phyloP scores from a whole-genome alignment of 2,329 filamentous ascomycete species.

The Ustulina deusta region DNA sequence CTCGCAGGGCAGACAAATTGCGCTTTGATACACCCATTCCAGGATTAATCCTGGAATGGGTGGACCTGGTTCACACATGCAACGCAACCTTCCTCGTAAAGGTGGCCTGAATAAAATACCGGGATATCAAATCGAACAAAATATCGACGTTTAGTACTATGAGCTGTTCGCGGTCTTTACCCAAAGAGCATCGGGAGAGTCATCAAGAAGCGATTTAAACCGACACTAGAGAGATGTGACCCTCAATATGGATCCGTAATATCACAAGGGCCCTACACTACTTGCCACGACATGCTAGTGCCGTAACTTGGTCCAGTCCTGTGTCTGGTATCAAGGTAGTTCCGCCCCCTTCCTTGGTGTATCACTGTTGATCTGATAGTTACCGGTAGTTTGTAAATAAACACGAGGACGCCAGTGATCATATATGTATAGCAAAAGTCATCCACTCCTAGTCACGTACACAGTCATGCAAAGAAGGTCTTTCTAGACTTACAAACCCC shows the following conservation, averaged over 20 bases:
- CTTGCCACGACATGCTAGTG: background rate
- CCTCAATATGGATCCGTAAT: slow-evolving; percentile 18
- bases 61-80: background rate
- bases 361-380: background rate
- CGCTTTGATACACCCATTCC: too few relatives aligned
- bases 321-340: background rate
- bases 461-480: background rate
- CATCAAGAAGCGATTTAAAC: too few relatives aligned
- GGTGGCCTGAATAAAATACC: background rate
- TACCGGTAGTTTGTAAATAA: background rate
- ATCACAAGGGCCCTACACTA: background rate
- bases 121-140: background rate
- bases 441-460: background rate
- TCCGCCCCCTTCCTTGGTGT: background rate
- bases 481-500: background rate
- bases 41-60: too few relatives aligned
- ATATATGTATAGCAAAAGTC: background rate
- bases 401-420: background rate
- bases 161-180: background rate
- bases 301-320: background rate
- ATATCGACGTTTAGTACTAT: background rate
- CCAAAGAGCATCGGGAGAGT: background rate
- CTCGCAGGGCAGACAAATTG: too few relatives aligned
- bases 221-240: slow-evolving; percentile 1
- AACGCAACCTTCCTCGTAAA: background rate